phyloP scores from a whole-genome alignment of 2,329 filamentous ascomycete genomes.

The Lasiodiplodia theobromae region DNA sequence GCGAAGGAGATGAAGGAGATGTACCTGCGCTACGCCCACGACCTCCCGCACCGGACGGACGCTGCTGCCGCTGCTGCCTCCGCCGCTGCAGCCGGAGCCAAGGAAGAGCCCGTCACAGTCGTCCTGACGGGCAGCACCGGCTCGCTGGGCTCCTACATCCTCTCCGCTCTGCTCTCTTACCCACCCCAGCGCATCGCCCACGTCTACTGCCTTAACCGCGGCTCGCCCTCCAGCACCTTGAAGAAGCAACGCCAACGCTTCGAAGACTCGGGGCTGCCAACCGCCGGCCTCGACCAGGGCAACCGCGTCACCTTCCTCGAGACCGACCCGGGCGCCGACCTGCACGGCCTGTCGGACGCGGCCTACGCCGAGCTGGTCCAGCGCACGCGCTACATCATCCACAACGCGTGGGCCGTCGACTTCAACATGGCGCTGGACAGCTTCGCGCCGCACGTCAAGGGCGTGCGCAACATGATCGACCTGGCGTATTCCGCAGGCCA shows the following conservation, averaged over 20 bases:
- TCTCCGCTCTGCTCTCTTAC: not conserved
- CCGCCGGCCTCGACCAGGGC: not conserved
- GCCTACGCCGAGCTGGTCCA: not conserved
- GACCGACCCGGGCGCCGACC: not conserved
- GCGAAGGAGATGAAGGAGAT: constrained; percentile 59
- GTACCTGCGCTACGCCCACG: constrained; percentile 38
- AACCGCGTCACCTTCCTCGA: not conserved
- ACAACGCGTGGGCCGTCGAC: constrained; percentile 63
- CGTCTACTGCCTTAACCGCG: not conserved
- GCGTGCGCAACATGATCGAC: constrained; percentile 51
- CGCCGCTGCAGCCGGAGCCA: no score
- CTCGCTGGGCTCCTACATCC: not conserved
- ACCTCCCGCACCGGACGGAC: not conserved
- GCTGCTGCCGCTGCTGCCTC: no score
- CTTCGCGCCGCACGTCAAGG: constrained; percentile 53
- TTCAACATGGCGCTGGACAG: constrained; percentile 59
- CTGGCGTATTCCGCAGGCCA: constrained; percentile 37
- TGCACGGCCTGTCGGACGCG: not conserved
- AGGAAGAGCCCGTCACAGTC: not conserved
- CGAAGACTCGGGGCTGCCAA: not conserved
- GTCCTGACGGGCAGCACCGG: not conserved
- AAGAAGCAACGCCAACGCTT: not conserved
- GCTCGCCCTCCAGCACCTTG: not conserved
- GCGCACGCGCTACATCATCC: not conserved
- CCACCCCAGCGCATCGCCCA: not conserved